A percentile compares a stretch with the other conserved stretches of the same genome.
These are phyloP conservation scores for Oryza punctata DNA, from an alignment of 176 grass and related monocot species.

Conservation along the genomic window DNA sequence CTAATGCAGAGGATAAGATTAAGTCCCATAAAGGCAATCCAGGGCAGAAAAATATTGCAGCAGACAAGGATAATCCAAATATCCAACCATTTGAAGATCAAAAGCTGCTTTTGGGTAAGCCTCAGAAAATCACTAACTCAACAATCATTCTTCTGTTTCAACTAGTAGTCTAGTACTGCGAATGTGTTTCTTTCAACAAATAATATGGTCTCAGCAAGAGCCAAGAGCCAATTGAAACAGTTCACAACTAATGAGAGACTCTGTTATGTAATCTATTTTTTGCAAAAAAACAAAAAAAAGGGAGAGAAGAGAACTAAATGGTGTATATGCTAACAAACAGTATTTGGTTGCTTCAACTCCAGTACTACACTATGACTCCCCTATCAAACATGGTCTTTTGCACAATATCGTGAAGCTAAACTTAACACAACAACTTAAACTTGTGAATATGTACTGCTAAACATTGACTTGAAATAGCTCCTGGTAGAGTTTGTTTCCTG, in stretches of 20 bases:
- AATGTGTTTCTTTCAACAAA: not conserved
- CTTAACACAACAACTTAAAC: constrained; percentile 6
- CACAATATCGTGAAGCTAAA: constrained; percentile 6
- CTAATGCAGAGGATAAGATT: not conserved
- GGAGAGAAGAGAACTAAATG: not conserved
- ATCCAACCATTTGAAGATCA: constrained; percentile 7
- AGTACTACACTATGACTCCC: not conserved
- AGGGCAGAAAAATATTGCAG: not conserved
- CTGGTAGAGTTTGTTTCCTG: not conserved
- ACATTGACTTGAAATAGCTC: not conserved
- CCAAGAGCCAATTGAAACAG: not conserved
- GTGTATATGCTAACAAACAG: not conserved
- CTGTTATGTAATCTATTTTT: not conserved
- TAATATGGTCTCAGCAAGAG: not conserved
- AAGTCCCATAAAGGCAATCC: not conserved
- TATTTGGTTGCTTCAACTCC: not conserved
- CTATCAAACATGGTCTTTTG: constrained; percentile 9
- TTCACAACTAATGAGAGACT: not conserved
- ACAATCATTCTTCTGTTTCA: not conserved
- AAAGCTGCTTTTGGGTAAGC: not conserved
- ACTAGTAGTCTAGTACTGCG: not conserved
- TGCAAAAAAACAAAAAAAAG: not conserved
- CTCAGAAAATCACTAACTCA: not conserved
- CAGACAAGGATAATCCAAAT: not conserved
- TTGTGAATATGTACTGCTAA: not conserved